A percentile compares a stretch with the other conserved stretches of the same genome.
These are phyloP conservation scores for Phalaenopsis hybrid DNA, from an alignment of 116 monocot species.

Conservation along the genomic window DNA sequence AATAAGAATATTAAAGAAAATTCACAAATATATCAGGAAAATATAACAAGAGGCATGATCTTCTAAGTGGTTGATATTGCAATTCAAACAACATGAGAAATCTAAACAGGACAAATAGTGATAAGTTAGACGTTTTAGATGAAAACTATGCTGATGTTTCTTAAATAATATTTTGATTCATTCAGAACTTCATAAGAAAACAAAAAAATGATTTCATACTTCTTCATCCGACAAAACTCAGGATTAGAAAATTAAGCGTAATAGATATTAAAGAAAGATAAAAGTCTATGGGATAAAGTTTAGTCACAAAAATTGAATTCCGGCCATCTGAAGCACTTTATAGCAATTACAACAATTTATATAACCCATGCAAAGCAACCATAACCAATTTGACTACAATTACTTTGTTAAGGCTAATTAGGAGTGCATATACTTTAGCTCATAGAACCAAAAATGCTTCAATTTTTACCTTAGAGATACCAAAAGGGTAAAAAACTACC, in stretches of 20 bases:
- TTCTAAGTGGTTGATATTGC: neutral
- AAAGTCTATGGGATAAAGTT: neutral
- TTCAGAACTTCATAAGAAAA: neutral
- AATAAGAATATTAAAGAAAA: slow-evolving; percentile 5
- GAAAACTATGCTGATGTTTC: neutral
- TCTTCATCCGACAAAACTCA: neutral
- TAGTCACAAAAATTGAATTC: neutral
- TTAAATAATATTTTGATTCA: neutral
- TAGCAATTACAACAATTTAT: neutral
- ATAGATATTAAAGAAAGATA: neutral
- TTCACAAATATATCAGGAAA: neutral
- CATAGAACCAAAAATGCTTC: neutral
- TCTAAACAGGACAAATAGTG: neutral
- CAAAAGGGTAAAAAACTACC: neutral
- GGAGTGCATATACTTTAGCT: neutral
- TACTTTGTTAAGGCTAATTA: neutral
- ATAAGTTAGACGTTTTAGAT: neutral
- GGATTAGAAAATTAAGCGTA: neutral
- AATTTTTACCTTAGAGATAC: neutral
- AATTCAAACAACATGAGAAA: neutral
- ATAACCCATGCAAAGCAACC: neutral
- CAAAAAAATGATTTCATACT: neutral
- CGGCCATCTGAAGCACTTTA: neutral
- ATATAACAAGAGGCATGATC: neutral
- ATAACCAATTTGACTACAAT: neutral